Conservation (phyloP, 345 rosid genomes). For the Carallia pectinifolia region DNA sequence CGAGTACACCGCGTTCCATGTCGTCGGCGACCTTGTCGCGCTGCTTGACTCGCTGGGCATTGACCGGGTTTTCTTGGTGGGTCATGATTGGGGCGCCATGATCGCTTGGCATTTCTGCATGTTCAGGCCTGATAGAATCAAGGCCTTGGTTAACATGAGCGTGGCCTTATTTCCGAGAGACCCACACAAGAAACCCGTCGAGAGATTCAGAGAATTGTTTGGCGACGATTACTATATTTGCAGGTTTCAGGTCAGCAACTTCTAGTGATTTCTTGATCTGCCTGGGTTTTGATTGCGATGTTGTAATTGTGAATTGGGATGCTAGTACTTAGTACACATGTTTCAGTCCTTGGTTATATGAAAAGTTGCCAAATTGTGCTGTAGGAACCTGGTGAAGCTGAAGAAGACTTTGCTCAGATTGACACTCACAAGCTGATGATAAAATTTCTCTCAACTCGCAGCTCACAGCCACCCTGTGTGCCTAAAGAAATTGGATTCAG, state of each 20-base stretch:
- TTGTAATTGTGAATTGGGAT: too few relatives aligned
- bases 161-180: not conserved
- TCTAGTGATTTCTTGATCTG: not conserved
- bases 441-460: not conserved
- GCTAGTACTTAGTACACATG: too few relatives aligned
- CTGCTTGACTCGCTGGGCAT: slow-evolving; percentile 11
- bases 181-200: not conserved
- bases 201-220: not conserved
- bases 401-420: slow-evolving; percentile 4
- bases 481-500: slow-evolving; percentile 7
- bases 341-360: not conserved
- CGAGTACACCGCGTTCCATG: slow-evolving; percentile 16
- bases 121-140: not conserved
- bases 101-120: not conserved
- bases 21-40: slow-evolving; percentile 17
- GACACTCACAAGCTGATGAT: not conserved
- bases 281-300: not conserved
- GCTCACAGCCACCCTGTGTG: not conserved
- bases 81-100: slow-evolving; percentile 1
- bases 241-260: slow-evolving; percentile 3
- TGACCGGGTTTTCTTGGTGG: slow-evolving; percentile 1
- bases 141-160: slow-evolving; percentile 6
- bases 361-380: not conserved
- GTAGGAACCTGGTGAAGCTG: slow-evolving; percentile 1
- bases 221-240: slow-evolving; percentile 3